Percentiles rank a stretch among this genome's conserved stretches.
phyloP scores from a whole-genome alignment of 139 green algal species.

The Parachlorella kessleri region DNA sequence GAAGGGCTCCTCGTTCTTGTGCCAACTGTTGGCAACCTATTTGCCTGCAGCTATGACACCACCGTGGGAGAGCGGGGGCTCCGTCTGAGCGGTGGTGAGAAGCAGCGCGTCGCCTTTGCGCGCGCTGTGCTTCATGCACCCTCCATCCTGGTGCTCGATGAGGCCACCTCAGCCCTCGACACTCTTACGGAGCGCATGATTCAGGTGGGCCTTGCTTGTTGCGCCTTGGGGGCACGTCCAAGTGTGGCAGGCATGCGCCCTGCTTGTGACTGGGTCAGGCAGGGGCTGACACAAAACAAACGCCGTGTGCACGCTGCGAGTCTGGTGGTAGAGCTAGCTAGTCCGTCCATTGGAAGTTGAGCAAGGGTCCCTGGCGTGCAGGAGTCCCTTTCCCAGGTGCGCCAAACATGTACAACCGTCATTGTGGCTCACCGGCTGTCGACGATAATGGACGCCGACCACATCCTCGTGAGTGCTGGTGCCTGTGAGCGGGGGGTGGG shows the following conservation, averaged over 20 bases:
- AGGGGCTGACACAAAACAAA: no score
- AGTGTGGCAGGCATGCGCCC: no score
- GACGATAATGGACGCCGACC: conserved; percentile 75
- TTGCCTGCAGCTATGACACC: conserved; percentile 56
- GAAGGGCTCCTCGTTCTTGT: neutral
- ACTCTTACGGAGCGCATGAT: conserved; percentile 50
- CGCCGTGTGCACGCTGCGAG: no score
- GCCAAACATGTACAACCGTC: conserved; percentile 66
- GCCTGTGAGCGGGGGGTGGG: no score
- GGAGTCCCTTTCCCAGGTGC: conserved; percentile 27
- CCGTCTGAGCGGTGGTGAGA: conserved; percentile 74
- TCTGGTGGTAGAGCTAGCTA: no score
- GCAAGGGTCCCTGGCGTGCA: conserved; percentile 26
- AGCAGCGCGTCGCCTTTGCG: conserved; percentile 87
- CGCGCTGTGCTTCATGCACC: conserved; percentile 77
- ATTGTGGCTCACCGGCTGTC: conserved; percentile 93
- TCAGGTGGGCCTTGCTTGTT: conserved; percentile 50
- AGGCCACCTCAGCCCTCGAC: conserved; percentile 91
- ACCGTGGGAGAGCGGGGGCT: conserved; percentile 47
- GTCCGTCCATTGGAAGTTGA: no score
- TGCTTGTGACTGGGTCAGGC: no score
- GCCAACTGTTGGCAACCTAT: neutral
- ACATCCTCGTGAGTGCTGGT: no score
- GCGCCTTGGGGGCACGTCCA: no score
- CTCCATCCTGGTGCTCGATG: conserved; percentile 80